phyloP scores from a whole-genome alignment of 192 early-diverging fungal genomes.

The Entomortierella beljakovae region DNA sequence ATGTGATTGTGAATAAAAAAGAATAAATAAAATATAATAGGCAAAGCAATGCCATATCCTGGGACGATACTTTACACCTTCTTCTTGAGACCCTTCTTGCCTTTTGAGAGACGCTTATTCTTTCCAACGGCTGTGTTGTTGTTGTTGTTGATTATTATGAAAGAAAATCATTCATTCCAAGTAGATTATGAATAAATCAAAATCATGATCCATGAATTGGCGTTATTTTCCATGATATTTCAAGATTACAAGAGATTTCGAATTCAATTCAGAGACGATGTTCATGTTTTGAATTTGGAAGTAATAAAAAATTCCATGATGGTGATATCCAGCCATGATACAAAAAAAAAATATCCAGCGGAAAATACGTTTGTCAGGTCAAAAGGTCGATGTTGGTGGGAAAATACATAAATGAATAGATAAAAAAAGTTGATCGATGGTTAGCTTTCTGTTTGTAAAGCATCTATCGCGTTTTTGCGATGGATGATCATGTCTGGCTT shows the following conservation, averaged over 20 bases:
- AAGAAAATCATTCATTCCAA: not conserved
- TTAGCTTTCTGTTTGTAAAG: conserved; percentile 19
- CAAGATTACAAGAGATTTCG: no score
- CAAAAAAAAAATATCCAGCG: no score
- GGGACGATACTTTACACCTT: conserved; percentile 84
- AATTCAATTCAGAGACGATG: no score
- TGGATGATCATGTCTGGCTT: not conserved
- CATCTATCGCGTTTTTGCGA: not conserved
- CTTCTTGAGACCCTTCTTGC: conserved; percentile 99
- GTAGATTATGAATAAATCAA: not conserved
- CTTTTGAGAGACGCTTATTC: conserved; percentile 97
- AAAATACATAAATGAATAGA: conserved; percentile 30
- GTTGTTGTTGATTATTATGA: no score
- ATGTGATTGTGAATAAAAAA: no score
- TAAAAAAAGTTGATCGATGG: conserved; percentile 38
- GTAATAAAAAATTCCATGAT: no score
- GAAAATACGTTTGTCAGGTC: no score
- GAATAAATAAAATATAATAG: not conserved
- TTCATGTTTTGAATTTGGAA: no score
- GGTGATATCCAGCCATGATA: no score
- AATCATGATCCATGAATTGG: no score
- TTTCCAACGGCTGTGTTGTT: conserved; percentile 86
- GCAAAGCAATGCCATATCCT: not conserved
- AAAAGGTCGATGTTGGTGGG: conserved; percentile 1
- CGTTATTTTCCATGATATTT: no score